Percentiles rank a stretch among this genome's conserved stretches.
Evolutionary conservation across 2,329 filamentous ascomycete genomes (phyloP).

Genomic region (Diplodia seriata): DNA sequence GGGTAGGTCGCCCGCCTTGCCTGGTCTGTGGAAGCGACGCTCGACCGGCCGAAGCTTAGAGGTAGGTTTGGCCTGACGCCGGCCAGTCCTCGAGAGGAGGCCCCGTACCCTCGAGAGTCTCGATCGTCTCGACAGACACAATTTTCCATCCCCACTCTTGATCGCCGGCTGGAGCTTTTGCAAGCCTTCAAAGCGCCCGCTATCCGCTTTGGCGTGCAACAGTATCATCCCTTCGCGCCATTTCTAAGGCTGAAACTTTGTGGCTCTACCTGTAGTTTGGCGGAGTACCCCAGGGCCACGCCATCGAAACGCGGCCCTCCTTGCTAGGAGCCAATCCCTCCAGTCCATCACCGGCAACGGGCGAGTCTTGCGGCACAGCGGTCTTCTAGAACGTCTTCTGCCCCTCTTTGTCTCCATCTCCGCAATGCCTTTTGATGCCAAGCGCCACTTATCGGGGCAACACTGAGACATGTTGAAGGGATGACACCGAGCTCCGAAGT

Average conservation of each 20-base stretch:
- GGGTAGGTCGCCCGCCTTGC: neutral
- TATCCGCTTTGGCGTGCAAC: neutral
- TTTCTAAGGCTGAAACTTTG: conserved; percentile 6
- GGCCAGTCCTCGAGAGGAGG: conserved; percentile 12
- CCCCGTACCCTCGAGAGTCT: neutral
- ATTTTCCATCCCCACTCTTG: conserved; percentile 13
- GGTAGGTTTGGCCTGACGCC: neutral
- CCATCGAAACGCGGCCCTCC: conserved; percentile 1
- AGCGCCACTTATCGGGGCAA: conserved; percentile 8
- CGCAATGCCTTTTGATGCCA: neutral
- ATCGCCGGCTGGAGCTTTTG: neutral
- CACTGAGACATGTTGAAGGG: conserved; percentile 22
- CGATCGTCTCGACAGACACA: conserved; percentile 5
- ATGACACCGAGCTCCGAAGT: conserved; percentile 20
- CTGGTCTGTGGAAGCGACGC: conserved; percentile 16
- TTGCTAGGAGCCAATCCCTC: conserved; percentile 3
- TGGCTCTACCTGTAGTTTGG: neutral
- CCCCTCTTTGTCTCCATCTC: conserved; percentile 1
- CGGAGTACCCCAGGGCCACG: conserved; percentile 6
- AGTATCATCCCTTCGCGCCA: neutral
- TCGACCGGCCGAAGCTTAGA: conserved; percentile 6
- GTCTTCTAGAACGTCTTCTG: conserved; percentile 19
- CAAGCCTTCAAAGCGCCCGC: conserved; percentile 12
- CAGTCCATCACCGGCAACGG: neutral
- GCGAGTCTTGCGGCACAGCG: neutral